Evolutionary conservation across 2,329 filamentous ascomycete species (phyloP), one percentile per base, ranked within the genome.

Genomic region (Dactylellina leptospora): DNA sequence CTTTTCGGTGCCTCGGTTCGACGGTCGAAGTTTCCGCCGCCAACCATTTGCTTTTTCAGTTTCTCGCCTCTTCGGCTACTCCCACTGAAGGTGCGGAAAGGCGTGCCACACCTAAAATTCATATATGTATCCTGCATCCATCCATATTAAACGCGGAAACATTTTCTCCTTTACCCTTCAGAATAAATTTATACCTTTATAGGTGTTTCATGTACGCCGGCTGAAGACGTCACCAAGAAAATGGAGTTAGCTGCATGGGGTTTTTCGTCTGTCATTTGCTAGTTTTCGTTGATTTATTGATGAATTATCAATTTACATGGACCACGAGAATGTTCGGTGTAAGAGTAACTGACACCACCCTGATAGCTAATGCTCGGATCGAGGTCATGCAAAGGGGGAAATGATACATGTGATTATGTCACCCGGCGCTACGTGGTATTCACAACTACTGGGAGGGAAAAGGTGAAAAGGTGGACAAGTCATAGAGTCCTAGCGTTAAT

Each of bases 1-100:
- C 59, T 72, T 51, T 58, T 63, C 56, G 64, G 64, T 70, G 64
- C 64, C 64, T 70, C 55, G 56, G 64, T 58, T 58, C 62, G 62
- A 68, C 62, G 51, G 58, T 56, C 16, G 40, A 54, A 13, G 18
- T 55, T 72, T 56, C 56, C 64, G 56, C 11, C 28, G 38, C 11
- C 45, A 23, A n/a, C 8, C 44, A 18, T 45, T 66, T 68, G 62
- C 62, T 68, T 68, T 68, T 68, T 68, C 47, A 55, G 28, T 5
- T 59, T 48, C 53, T 63, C 59, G 59, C 59, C 60, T 72, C 51
- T 44, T 38, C 30, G 53, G 51, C 23, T 50, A 33, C 16, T 61
- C 30, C 56, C 58, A 62, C 50, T n/a, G 10, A 58, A 18, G 9
- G 8, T 44, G 40, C 56, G 56, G 60, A 51, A 71, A 59, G 47